Conservation (phyloP, 2,329 filamentous ascomycete genomes). For the Fusarium chlamydosporum region DNA sequence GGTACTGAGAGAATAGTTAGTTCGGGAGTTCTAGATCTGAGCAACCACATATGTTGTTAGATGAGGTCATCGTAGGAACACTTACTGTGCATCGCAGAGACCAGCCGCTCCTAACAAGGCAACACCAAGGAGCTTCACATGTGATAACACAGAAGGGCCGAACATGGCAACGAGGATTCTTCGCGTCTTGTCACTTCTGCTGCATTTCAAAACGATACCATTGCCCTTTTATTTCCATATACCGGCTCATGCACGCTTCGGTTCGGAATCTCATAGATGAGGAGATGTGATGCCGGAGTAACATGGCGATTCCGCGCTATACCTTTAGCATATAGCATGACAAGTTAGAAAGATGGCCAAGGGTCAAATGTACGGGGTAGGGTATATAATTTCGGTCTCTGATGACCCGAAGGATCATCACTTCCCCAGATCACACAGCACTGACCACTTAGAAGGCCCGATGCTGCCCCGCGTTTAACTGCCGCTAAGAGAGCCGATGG, state of each 20-base stretch:
- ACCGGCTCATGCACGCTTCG: neutral
- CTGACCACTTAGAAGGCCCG: neutral
- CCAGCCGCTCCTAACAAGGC: neutral
- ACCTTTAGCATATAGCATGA: no score
- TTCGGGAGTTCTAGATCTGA: neutral
- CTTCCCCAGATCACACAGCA: neutral
- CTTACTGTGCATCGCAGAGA: neutral
- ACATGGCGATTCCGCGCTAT: neutral
- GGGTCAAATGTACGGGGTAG: neutral
- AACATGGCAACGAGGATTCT: neutral
- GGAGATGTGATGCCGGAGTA: neutral
- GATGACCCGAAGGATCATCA: neutral
- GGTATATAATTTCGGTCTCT: neutral
- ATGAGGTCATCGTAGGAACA: neutral
- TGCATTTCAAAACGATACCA: accelerated
- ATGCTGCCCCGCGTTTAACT: neutral
- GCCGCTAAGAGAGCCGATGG: no score
- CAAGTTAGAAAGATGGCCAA: neutral
- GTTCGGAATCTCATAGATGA: neutral
- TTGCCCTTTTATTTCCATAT: neutral
- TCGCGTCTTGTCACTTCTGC: neutral
- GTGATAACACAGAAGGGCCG: neutral
- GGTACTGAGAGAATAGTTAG: neutral
- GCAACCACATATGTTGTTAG: neutral
- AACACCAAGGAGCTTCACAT: neutral